Percentiles rank a stretch among this genome's conserved stretches.
Conservation (phyloP, 345 rosid genomes). For the Camelina sativa region DNA sequence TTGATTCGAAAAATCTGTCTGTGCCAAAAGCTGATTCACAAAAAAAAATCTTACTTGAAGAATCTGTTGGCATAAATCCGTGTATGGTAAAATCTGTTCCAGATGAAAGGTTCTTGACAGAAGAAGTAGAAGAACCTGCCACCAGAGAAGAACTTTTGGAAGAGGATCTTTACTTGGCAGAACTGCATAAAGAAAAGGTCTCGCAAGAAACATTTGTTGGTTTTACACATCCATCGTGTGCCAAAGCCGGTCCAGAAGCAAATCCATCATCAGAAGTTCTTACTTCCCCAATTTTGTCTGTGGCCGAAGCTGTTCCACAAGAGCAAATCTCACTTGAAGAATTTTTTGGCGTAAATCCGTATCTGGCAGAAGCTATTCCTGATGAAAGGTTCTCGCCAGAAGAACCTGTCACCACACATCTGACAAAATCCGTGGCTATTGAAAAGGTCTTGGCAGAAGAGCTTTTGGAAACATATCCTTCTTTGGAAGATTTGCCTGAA, state of each 20-base stretch:
- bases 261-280: slow-evolving; percentile 25
- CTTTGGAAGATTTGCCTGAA: slow-evolving; percentile 14
- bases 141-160: slow-evolving; percentile 24
- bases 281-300: slow-evolving; percentile 21
- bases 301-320: slow-evolving; percentile 19
- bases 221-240: slow-evolving; percentile 17
- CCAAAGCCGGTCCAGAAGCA: slow-evolving; percentile 27
- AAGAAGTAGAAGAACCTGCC: slow-evolving; percentile 22
- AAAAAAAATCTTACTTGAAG: slow-evolving; percentile 8
- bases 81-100: slow-evolving; percentile 27
- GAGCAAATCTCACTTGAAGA: slow-evolving; percentile 29
- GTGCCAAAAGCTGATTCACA: slow-evolving; percentile 24
- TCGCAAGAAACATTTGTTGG: slow-evolving; percentile 24
- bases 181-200: slow-evolving; percentile 29
- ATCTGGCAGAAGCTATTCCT: slow-evolving; percentile 18
- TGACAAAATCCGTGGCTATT: not conserved
- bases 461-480: slow-evolving; percentile 15
- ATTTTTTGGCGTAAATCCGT: slow-evolving; percentile 6
- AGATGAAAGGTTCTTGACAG: slow-evolving; percentile 28
- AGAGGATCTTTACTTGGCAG: slow-evolving; percentile 11
- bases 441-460: slow-evolving; percentile 28
- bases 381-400: slow-evolving; percentile 22
- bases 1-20: not conserved
- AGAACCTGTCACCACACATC: slow-evolving; percentile 25
- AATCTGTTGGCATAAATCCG: slow-evolving; percentile 23